These are phyloP conservation scores for Lophiotrema nucula DNA, from an alignment of 495 filamentous ascomycete genomes.

Conservation along the genomic window DNA sequence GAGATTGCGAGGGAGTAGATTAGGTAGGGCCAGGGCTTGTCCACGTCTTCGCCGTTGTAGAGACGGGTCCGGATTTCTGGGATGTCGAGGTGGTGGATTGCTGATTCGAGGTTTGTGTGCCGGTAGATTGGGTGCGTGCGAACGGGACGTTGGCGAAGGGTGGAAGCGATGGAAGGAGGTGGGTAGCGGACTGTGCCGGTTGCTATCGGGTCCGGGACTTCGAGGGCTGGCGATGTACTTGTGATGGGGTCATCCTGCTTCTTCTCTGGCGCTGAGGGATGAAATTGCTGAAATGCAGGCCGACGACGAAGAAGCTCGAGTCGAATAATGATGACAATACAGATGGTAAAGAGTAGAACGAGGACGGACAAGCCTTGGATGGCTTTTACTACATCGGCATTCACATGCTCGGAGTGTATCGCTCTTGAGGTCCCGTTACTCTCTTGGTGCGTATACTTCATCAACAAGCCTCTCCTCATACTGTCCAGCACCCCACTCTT, in stretches of 20 bases:
- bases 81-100: constrained; percentile 7
- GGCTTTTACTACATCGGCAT: not conserved
- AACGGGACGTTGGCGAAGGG: constrained; percentile 11
- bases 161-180: not conserved
- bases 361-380: not conserved
- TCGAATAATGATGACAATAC: constrained; percentile 4
- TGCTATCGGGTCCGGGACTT: not conserved
- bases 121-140: constrained; percentile 16
- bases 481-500: not conserved
- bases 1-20: constrained; percentile 26
- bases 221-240: not conserved
- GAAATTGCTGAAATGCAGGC: too few species aligned
- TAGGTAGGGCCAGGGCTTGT: constrained; percentile 19
- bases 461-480: not conserved
- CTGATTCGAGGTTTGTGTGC: constrained; percentile 9
- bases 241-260: not conserved
- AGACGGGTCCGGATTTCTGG: constrained; percentile 12
- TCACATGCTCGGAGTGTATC: not conserved
- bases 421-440: not conserved
- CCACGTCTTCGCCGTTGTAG: constrained; percentile 22
- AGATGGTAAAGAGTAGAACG: not conserved
- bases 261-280: not conserved
- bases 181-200: constrained; percentile 6
- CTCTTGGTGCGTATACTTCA: not conserved
- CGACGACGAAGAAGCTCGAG: constrained; percentile 6